Evolutionary conservation across 208 protist genomes (phyloP), one percentile per base, ranked within the genome.

Genomic region (Trypanosoma lewisi): DNA sequence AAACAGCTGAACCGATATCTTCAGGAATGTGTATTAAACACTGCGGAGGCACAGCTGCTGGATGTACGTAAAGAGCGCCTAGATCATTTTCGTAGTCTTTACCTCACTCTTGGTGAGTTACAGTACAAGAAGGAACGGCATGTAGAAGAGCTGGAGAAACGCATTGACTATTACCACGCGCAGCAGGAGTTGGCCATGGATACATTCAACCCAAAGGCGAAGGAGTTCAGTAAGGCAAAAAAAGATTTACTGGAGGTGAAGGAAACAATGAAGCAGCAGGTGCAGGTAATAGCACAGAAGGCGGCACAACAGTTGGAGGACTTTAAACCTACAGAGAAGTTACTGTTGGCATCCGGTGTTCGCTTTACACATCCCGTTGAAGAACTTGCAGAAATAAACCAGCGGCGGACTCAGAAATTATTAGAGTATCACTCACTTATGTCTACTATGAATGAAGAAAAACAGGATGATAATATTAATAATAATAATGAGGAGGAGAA

Each of bases 171-270:
- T 71, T 88, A 88, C 65, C 73, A 79, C 19, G 75, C 91, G 12
- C 85, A 95, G 62, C 89, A 95, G 71, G 85, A 95, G 64, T 41
- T 95, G 2, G 85, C 85, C 2, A 93, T 95, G 85, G 89, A 95
- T 39, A 82, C 77, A 36, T 77, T 89, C 33, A 95, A 95, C 73
- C 89, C 89, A 8, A 93, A 90, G 70, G 89, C 89, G 16, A 91
- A 87, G 74, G 82, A 92, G 72, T 95, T 76, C 73, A 90, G 82
- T 65, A 83, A 87, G 30, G 70, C 82, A n/a, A 86, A 85, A 55
- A 87, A 86, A 70, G 70, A 91, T 25, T 82, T 85, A 64, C 58
- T 83, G 36, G 70, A 55, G 19, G 79, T 87, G 50, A 60, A 82
- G 72, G 63, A 79, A n/a, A 83, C 87, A 62, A 70, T 88, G 36